Conservation (phyloP, 176 grass and related monocot species). For the Ampelocalamus luodianensis region DNA sequence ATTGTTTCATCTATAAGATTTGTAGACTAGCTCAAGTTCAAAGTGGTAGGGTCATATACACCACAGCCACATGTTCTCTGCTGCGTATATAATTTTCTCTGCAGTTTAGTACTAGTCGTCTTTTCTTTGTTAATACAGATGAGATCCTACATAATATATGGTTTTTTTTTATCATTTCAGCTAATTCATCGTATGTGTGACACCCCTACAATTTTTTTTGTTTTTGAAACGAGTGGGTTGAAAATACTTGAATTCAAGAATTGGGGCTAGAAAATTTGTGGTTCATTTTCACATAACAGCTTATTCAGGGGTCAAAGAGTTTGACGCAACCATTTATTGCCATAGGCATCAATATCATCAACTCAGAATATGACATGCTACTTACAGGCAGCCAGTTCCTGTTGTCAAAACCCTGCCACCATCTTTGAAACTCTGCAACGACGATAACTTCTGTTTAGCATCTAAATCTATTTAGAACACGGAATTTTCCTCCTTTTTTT, state of each 20-base stretch:
- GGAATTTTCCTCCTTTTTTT: not conserved
- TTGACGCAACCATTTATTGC: not conserved
- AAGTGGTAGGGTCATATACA: not conserved
- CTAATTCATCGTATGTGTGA: too few relatives aligned
- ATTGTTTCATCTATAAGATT: not conserved
- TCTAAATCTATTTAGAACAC: too few relatives aligned
- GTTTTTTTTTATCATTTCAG: too few relatives aligned
- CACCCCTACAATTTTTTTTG: too few relatives aligned
- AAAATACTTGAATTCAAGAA: not conserved
- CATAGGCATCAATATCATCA: not conserved
- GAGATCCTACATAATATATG: too few relatives aligned
- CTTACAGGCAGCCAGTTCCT: not conserved
- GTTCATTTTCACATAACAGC: too few relatives aligned
- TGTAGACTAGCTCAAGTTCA: conserved; percentile 7
- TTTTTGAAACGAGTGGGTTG: not conserved
- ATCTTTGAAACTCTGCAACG: not conserved
- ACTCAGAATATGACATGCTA: not conserved
- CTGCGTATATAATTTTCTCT: too few relatives aligned
- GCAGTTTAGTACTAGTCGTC: too few relatives aligned
- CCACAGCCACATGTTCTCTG: too few relatives aligned
- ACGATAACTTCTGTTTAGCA: too few relatives aligned
- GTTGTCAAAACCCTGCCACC: not conserved
- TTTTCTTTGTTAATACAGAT: too few relatives aligned
- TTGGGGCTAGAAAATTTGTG: not conserved
- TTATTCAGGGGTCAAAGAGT: not conserved